A percentile compares a stretch with the other conserved stretches of the same genome.
Conservation (phyloP, 2,329 filamentous ascomycete species). For the Pseudocercospora fijiensis region DNA sequence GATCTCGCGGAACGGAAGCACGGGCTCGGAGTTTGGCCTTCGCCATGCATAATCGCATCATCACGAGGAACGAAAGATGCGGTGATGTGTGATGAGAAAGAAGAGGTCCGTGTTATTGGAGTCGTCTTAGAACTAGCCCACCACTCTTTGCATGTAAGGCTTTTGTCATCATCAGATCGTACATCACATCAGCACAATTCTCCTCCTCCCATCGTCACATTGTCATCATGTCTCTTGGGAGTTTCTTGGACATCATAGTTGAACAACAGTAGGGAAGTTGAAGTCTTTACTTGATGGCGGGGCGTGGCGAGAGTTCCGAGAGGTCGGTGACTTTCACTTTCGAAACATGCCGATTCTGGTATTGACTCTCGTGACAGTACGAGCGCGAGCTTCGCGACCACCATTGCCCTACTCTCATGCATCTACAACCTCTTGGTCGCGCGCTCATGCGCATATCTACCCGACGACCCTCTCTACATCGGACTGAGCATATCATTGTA, state of each 20-base stretch:
- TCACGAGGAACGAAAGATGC: neutral
- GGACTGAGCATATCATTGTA: constrained; percentile 30
- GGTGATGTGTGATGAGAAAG: neutral
- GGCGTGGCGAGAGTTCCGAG: constrained; percentile 1
- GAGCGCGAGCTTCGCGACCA: constrained; percentile 22
- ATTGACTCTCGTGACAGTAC: constrained; percentile 6
- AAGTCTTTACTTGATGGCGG: neutral
- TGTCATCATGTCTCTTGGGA: neutral
- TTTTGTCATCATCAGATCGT: neutral
- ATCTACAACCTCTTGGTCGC: constrained; percentile 31
- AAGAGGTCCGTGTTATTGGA: neutral
- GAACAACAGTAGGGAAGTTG: neutral
- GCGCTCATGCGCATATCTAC: constrained; percentile 29
- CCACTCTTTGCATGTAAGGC: neutral
- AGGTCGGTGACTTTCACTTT: neutral
- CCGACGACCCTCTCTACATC: constrained; percentile 33
- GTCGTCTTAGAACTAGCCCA: neutral
- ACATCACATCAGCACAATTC: too few species aligned
- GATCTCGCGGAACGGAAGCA: neutral
- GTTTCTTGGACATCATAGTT: neutral
- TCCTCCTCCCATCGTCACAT: neutral
- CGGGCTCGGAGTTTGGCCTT: neutral
- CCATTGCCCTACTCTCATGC: constrained; percentile 28
- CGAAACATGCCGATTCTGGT: neutral
- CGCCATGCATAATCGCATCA: neutral